phyloP scores from a whole-genome alignment of 2,329 filamentous ascomycete species.

The Calycina herbarum region DNA sequence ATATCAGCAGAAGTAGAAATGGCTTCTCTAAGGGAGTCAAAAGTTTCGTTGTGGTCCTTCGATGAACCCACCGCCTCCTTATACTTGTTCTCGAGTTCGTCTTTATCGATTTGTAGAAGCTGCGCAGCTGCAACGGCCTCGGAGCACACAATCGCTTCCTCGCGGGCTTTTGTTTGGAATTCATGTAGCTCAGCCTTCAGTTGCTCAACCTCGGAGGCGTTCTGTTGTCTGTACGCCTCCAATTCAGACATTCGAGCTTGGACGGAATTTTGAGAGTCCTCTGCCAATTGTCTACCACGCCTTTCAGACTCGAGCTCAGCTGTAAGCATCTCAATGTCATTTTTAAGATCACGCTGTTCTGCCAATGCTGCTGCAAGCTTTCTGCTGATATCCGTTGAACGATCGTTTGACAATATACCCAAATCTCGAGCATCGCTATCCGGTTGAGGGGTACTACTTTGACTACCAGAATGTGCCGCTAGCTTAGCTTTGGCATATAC shows the following conservation, averaged over 20 bases:
- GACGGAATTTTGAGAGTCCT: slow-evolving; percentile 81
- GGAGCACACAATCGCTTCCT: slow-evolving; percentile 74
- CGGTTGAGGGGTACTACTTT: slow-evolving; percentile 58
- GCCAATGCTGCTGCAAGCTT: slow-evolving; percentile 82
- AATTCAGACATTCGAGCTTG: slow-evolving; percentile 82
- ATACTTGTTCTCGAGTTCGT: slow-evolving; percentile 69
- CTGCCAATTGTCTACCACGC: slow-evolving; percentile 77
- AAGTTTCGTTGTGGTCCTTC: slow-evolving; percentile 68
- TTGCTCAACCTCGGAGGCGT: slow-evolving; percentile 79
- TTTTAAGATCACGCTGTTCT: slow-evolving; percentile 76
- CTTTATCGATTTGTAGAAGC: slow-evolving; percentile 82
- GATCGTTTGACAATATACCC: slow-evolving; percentile 58
- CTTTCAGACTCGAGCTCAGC: slow-evolving; percentile 79
- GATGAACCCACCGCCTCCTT: slow-evolving; percentile 66
- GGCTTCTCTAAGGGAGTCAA: slow-evolving; percentile 75
- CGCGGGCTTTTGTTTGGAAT: slow-evolving; percentile 72
- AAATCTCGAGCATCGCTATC: slow-evolving; percentile 59
- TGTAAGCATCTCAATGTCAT: slow-evolving; percentile 67
- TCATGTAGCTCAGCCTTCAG: slow-evolving; percentile 83
- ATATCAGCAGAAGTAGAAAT: slow-evolving; percentile 79
- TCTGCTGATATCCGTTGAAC: slow-evolving; percentile 72
- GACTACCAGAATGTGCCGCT: slow-evolving; percentile 74
- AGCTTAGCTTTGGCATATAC: slow-evolving; percentile 93
- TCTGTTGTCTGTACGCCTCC: slow-evolving; percentile 80
- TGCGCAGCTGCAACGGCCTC: slow-evolving; percentile 75